Evolutionary conservation across 495 filamentous ascomycete genomes (phyloP), one percentile per base, ranked within the genome.

Genomic region (Talaromyces adpressus): DNA sequence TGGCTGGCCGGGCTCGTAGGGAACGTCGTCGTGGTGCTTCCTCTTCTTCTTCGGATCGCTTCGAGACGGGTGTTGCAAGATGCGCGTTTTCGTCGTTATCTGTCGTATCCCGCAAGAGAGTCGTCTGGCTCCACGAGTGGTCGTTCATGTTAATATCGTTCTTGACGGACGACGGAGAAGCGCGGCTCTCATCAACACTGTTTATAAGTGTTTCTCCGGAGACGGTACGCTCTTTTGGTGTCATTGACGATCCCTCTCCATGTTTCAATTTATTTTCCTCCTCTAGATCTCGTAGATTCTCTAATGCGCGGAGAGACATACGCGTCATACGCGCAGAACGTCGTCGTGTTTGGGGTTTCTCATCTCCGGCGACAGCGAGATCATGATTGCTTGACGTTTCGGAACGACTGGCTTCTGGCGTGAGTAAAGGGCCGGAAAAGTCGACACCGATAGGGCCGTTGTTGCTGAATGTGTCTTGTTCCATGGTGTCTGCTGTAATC

Each of bases 301-400:
- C 72, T 22, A 67, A 56, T 18, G 68, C 69, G 63, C 66, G 72
- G 59, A 79, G 53, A 20, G 78, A 81, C 64, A 72, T 73, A 75
- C 78, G 78, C 70, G 68, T 70, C 57, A 72, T 70, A 66, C 77
- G 75, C 73, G 78, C 75, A 70, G 78, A 79, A 47, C 72, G 72
- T 34, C 73, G 73, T 59, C 75, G 75, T 52, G 69, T 32, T 11
- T 69, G 66, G 25, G 73, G 67, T 65, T 77, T 78, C 63, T 81
- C 78, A 22, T 80, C 77, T 18, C 66, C 65, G 23, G 69, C 75
- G 30, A 49, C 39, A 70, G 73, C 74, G 72, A 77, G 73, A 67
- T 79, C 78, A 69, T 77, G 77, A 66, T 79, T 81, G 70, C 78
- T 81, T 3, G 78, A 81, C 1, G 78, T 81, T 62, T 81, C 78